Evolutionary conservation across 73 alveolate species (phyloP).

Genomic region (Tetrahymena elliotti): DNA sequence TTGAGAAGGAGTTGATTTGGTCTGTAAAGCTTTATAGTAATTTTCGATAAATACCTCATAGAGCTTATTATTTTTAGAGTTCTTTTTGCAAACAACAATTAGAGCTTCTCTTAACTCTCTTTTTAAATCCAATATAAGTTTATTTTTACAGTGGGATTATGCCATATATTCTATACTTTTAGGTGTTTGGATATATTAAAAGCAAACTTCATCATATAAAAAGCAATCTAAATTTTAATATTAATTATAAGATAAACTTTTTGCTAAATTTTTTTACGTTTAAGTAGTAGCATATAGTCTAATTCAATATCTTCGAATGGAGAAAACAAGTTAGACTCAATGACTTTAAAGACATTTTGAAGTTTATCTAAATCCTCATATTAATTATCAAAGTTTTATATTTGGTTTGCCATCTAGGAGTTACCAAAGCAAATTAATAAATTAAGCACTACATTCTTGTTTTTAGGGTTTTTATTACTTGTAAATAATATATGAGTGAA

Average conservation of each 20-base stretch:
- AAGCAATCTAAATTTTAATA: background rate
- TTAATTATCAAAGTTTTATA: background rate
- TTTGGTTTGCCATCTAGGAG: background rate
- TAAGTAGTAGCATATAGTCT: background rate
- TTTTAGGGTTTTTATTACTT: background rate
- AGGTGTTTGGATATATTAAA: background rate
- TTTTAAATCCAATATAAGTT: background rate
- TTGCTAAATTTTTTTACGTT: background rate
- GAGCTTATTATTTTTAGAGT: background rate
- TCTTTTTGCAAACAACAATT: background rate
- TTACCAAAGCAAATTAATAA: background rate
- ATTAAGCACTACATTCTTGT: background rate
- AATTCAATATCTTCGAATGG: background rate
- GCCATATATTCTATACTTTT: background rate
- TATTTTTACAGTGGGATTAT: background rate
- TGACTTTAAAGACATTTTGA: background rate
- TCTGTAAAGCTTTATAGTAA: background rate
- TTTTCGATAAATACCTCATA: background rate
- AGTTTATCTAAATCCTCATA: background rate
- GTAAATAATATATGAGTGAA: background rate
- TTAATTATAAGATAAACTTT: background rate
- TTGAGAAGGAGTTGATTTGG: background rate
- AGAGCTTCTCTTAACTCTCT: background rate
- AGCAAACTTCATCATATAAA: background rate
- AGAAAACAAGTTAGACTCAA: background rate